Percentiles rank a stretch among this genome's conserved stretches.
Evolutionary conservation across 2,329 filamentous ascomycete species (phyloP).

Genomic region (Xylariaceae sp.): DNA sequence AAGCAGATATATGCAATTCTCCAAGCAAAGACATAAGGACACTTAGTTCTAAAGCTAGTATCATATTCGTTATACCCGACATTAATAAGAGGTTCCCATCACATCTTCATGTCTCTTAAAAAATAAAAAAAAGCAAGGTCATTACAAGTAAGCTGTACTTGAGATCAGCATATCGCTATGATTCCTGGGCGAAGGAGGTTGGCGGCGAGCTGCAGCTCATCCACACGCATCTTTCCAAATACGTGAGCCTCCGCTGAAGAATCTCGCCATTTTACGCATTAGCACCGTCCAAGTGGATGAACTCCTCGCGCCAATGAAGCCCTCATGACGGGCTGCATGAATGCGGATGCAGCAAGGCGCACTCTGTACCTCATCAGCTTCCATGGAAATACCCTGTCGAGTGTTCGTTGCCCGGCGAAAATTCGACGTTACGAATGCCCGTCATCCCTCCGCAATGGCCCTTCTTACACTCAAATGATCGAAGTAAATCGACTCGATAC

Average conservation of each 20-base stretch:
- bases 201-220: constrained; percentile 6
- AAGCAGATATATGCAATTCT: too few species aligned
- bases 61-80: too few species aligned
- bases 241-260: constrained; percentile 11
- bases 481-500: constrained; percentile 2
- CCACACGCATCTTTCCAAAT: constrained; percentile 1
- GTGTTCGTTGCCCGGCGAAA: constrained; percentile 7
- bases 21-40: too few species aligned
- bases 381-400: constrained; percentile 30
- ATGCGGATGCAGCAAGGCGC: constrained; percentile 25
- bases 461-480: too few species aligned
- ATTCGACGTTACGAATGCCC: constrained; percentile 6
- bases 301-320: constrained; percentile 28
- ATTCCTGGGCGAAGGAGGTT: background rate
- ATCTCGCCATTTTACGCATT: constrained; percentile 17
- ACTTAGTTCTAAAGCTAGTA: too few species aligned
- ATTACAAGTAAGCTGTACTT: too few species aligned
- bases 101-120: too few species aligned
- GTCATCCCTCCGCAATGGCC: background rate
- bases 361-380: constrained; percentile 14
- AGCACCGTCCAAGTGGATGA: constrained; percentile 29
- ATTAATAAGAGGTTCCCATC: too few species aligned
- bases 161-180: background rate
- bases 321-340: constrained; percentile 33
- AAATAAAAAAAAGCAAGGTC: too few species aligned